phyloP scores from a whole-genome alignment of 345 rosid species.

The Mercurialis annua region DNA sequence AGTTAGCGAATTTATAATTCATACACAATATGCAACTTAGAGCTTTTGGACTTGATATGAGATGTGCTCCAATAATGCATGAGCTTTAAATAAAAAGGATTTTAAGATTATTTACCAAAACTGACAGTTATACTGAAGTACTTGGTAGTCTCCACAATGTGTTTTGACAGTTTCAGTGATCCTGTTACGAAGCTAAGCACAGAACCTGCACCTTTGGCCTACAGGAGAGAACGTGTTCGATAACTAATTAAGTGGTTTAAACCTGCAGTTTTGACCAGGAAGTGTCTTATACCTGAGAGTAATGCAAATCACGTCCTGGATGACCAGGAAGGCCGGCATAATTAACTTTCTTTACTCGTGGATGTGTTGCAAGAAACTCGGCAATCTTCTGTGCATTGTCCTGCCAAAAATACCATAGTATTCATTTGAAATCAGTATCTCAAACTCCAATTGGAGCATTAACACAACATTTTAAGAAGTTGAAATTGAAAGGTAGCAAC shows the following conservation, averaged over 20 bases:
- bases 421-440: conserved; percentile 5
- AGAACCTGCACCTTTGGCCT: conserved; percentile 97
- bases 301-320: conserved; percentile 83
- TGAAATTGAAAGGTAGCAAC: not conserved
- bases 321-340: conserved; percentile 85
- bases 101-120: conserved; percentile 84
- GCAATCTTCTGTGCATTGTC: conserved; percentile 89
- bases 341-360: conserved; percentile 74
- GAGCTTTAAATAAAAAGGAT: conserved; percentile 11
- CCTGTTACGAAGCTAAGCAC: conserved; percentile 95
- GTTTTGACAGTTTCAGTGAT: conserved; percentile 79
- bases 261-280: not conserved
- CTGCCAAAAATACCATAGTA: conserved; percentile 32
- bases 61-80: not conserved
- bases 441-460: not conserved
- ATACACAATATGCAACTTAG: not conserved
- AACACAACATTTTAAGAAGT: not conserved
- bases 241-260: not conserved
- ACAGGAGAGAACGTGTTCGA: conserved; percentile 16
- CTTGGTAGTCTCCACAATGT: conserved; percentile 78
- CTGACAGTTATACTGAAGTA: conserved; percentile 95
- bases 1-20: not conserved
- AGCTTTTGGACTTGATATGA: not conserved
- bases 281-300: conserved; percentile 60
- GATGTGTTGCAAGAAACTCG: conserved; percentile 74